Evolutionary conservation across 495 filamentous ascomycete species (phyloP).

Genomic region (Apiosordaria backusii): DNA sequence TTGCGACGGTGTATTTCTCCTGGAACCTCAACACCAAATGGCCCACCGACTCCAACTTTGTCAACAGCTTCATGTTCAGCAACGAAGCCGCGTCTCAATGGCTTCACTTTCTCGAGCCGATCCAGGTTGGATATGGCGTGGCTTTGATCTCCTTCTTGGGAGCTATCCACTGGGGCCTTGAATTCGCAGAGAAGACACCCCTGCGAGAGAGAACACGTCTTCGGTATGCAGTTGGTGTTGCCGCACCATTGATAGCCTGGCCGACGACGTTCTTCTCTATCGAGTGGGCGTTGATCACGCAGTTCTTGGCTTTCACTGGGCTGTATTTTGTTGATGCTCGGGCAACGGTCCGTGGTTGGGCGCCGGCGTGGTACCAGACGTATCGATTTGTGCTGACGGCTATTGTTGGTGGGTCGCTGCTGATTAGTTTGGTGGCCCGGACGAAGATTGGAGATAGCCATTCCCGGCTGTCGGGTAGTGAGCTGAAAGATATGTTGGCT

Average conservation of each 20-base stretch:
- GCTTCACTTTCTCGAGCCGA: conserved; percentile 77
- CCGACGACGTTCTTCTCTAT: conserved; percentile 83
- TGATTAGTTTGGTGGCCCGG: conserved; percentile 80
- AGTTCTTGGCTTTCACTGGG: conserved; percentile 84
- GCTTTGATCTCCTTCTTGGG: conserved; percentile 95
- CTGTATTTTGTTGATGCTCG: conserved; percentile 86
- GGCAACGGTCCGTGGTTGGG: conserved; percentile 72
- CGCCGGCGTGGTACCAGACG: conserved; percentile 85
- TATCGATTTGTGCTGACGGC: conserved; percentile 97
- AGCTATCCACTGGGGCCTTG: conserved; percentile 90
- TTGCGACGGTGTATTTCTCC: conserved; percentile 81
- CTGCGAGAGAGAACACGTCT: conserved; percentile 36
- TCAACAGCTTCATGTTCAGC: conserved; percentile 54
- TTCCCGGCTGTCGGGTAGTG: conserved; percentile 49
- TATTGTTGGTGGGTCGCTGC: conserved; percentile 81
- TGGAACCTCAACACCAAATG: conserved; percentile 71
- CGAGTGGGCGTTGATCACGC: conserved; percentile 83
- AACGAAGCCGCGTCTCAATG: conserved; percentile 68
- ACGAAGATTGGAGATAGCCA: conserved; percentile 69
- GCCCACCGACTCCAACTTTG: conserved; percentile 55
- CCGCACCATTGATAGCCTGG: conserved; percentile 86
- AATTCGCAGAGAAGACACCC: conserved; percentile 52
- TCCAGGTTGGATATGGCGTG: conserved; percentile 92
- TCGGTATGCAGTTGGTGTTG: conserved; percentile 78
- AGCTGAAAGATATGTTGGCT: conserved; percentile 51